Evolutionary conservation across 371 early-diverging fungal species (phyloP), one percentile per base, ranked within the genome.

Genomic region (Vairimorpha ceranae): DNA sequence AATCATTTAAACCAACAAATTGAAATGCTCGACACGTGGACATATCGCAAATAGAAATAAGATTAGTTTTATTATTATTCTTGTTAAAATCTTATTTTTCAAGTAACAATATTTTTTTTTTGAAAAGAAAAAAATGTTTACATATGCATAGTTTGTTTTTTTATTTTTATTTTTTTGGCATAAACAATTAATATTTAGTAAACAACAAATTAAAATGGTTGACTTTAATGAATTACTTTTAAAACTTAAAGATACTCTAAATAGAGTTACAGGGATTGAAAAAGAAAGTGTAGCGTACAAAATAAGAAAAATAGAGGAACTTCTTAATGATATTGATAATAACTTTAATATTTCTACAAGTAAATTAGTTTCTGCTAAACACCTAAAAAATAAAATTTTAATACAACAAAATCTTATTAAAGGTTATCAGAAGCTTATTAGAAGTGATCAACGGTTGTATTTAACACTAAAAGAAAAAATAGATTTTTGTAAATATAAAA

Each of bases 391-490:
- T 2, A 68, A 74, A 38, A 54, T 77, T 15, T 12, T 33, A 15
- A 64, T 65, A 70, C 77, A 80, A 59, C 74, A 72, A 32, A 75
- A 77, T 52, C 46, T 80, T 23, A 46, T 80, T 25, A 46, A 48
- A 17, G 80, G 77, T 19, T 80, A 77, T 64, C 52, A 52, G 3
- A 70, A 66, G 8, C 21, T 80, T 32, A 45, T 70, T 15, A 19
- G 25, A 19, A 51, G 19, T n/a, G 78, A 77, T 32, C 2, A 43
- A 25, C 33, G 0, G 25, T 23, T 65, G 25, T 36, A 23, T 2
- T 68, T 27, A 25, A 23, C 12, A 17, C 1, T 77, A 32, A 35
- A 21, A 30, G 25, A 61, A 33, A 72, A 56, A 64, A 45, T 70
- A 14, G 45, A 72, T 6, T 38, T 63, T 19, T 21, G 64, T 6